Evolutionary conservation across 2,329 filamentous ascomycete genomes (phyloP).

Genomic region (Exophiala sp.): DNA sequence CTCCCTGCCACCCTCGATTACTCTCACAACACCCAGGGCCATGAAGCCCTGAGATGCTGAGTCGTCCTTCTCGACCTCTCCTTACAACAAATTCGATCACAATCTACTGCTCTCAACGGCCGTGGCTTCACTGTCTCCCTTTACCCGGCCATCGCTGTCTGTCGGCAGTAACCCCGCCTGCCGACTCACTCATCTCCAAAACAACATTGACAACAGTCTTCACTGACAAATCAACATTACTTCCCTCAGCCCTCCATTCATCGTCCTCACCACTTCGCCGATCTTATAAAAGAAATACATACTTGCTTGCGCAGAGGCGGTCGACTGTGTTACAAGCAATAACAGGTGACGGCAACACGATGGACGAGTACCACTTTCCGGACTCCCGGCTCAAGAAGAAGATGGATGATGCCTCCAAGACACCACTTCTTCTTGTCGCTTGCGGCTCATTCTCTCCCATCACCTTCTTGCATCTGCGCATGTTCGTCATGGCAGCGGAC

Average conservation of each 20-base stretch:
- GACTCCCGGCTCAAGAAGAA: constrained; percentile 43
- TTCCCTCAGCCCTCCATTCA: constrained; percentile 9
- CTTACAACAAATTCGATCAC: constrained; percentile 5
- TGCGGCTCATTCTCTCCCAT: constrained; percentile 67
- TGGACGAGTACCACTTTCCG: constrained; percentile 45
- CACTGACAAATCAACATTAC: constrained; percentile 19
- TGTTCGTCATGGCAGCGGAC: constrained; percentile 85
- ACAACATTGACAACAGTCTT: background rate
- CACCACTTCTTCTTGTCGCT: constrained; percentile 46
- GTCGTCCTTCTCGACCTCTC: constrained; percentile 11
- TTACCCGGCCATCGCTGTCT: background rate
- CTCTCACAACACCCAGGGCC: constrained; percentile 8
- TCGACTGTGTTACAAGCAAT: constrained; percentile 24
- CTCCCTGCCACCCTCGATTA: constrained; percentile 6
- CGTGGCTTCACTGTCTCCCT: background rate
- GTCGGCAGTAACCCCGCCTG: constrained; percentile 14
- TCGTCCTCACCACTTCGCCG: background rate
- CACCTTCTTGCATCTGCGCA: constrained; percentile 73
- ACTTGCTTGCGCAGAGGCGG: constrained; percentile 7
- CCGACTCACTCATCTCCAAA: constrained; percentile 8
- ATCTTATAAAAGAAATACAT: background rate
- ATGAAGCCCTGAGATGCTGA: constrained; percentile 25
- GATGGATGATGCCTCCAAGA: constrained; percentile 47
- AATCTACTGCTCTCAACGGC: background rate
- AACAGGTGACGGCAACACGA: constrained; percentile 24